phyloP scores from a whole-genome alignment of 352 stramenopile genomes.

The Globisporangium carolinianum region DNA sequence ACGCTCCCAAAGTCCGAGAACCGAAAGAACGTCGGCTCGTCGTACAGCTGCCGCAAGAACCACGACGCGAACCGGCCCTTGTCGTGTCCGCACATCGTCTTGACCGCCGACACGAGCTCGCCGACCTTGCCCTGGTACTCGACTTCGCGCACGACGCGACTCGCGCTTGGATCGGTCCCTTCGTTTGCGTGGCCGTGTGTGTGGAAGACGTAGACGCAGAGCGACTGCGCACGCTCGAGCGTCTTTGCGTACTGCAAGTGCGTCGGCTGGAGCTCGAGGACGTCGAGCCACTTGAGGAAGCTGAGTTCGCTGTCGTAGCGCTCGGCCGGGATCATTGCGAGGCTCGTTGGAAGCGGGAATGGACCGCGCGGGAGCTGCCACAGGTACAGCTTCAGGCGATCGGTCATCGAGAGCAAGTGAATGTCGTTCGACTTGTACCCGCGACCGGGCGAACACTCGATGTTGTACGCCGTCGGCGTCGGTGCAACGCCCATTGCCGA shows the following conservation, averaged over 20 bases:
- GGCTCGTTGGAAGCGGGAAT: conserved; percentile 55
- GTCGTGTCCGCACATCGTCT: conserved; percentile 83
- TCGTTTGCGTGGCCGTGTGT: conserved; percentile 70
- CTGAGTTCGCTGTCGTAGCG: conserved; percentile 60
- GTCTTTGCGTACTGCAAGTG: conserved; percentile 71
- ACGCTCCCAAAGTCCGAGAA: conserved; percentile 81
- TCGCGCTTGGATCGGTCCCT: conserved; percentile 20
- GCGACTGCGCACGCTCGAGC: conserved; percentile 70
- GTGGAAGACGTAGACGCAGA: conserved; percentile 83
- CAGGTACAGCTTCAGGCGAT: conserved; percentile 72
- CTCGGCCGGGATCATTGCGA: conserved; percentile 54
- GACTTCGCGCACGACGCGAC: conserved; percentile 59
- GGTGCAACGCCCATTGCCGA: conserved; percentile 12
- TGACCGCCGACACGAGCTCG: conserved; percentile 77
- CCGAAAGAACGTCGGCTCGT: conserved; percentile 70
- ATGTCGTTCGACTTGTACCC: conserved; percentile 84
- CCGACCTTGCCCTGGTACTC: conserved; percentile 81
- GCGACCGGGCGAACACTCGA: conserved; percentile 74
- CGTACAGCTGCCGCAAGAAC: conserved; percentile 82
- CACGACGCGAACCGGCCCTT: conserved; percentile 77
- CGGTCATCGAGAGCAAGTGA: conserved; percentile 43
- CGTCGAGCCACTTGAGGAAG: conserved; percentile 73
- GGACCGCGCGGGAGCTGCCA: conserved; percentile 77
- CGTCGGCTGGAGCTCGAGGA: conserved; percentile 73
- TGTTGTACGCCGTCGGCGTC: conserved; percentile 79